Conservation (phyloP, 108 stramenopile species). For the Bacterosira constricta region DNA sequence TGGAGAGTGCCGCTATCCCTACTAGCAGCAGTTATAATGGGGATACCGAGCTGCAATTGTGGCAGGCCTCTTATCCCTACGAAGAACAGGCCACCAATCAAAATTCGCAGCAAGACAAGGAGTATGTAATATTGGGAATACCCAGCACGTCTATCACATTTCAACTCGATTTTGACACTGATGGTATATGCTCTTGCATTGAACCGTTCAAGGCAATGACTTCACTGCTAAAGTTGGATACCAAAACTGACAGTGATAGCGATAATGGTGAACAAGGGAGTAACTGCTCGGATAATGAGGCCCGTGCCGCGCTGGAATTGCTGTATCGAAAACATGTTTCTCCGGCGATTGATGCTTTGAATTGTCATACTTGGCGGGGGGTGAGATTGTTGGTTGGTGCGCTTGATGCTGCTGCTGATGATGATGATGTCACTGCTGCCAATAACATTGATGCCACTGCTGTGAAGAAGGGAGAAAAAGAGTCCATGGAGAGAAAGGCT, state of each 20-base stretch:
- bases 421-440: background rate
- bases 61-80: conserved; percentile 2
- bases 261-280: background rate
- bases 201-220: conserved; percentile 16
- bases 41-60: background rate
- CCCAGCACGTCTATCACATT: conserved; percentile 11
- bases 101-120: background rate
- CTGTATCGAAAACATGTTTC: conserved; percentile 19
- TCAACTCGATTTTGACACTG: conserved; percentile 11
- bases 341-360: conserved; percentile 14
- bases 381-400: background rate
- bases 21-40: background rate
- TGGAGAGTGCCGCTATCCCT: too few species aligned
- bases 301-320: conserved; percentile 12
- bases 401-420: background rate
- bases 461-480: background rate
- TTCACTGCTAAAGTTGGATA: background rate
- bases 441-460: background rate
- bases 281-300: background rate
- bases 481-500: too few species aligned
- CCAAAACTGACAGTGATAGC: background rate
- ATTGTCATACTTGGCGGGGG: conserved; percentile 19
- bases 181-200: conserved; percentile 25
- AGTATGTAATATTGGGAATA: conserved; percentile 8
- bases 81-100: background rate